Evolutionary conservation across 2,329 filamentous ascomycete species (phyloP).

Genomic region (Hirsutella minnesotensis): DNA sequence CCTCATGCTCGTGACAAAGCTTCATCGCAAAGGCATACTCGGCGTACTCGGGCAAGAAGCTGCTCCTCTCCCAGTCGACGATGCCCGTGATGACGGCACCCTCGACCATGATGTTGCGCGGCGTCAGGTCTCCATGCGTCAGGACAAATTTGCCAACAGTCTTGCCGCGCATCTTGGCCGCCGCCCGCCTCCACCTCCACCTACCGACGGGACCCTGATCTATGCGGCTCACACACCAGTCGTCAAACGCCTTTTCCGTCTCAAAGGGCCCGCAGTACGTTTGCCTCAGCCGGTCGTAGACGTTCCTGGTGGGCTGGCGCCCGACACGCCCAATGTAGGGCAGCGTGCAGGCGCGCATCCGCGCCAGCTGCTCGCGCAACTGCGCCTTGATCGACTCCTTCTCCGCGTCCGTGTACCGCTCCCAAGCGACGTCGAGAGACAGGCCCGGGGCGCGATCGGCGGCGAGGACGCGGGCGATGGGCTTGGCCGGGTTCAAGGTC

Average conservation of each 20-base stretch:
- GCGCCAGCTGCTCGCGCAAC: not conserved
- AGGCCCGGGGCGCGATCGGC: no score
- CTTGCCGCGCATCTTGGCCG: not conserved
- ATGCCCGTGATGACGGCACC: constrained; percentile 1
- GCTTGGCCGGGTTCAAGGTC: no score
- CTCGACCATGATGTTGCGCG: constrained; percentile 1
- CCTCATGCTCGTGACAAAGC: not conserved
- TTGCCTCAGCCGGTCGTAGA: not conserved
- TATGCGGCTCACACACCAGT: not conserved
- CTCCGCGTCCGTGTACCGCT: not conserved
- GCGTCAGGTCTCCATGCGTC: not conserved
- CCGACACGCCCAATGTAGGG: not conserved
- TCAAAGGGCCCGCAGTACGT: not conserved
- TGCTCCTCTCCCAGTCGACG: constrained; percentile 1
- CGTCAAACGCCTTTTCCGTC: not conserved
- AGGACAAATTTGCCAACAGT: not conserved
- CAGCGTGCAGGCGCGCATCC: not conserved
- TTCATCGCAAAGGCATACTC: constrained; percentile 1
- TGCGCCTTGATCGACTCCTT: not conserved
- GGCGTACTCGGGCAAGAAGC: constrained; percentile 3
- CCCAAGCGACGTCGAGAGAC: not conserved
- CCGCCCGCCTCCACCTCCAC: not conserved
- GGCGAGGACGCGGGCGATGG: no score
- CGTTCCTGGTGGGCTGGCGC: not conserved
- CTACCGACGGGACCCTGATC: not conserved